Percentiles rank a stretch among this genome's conserved stretches.
Evolutionary conservation across 2,329 filamentous ascomycete species (phyloP).

Genomic region (Colletotrichum paranaense): DNA sequence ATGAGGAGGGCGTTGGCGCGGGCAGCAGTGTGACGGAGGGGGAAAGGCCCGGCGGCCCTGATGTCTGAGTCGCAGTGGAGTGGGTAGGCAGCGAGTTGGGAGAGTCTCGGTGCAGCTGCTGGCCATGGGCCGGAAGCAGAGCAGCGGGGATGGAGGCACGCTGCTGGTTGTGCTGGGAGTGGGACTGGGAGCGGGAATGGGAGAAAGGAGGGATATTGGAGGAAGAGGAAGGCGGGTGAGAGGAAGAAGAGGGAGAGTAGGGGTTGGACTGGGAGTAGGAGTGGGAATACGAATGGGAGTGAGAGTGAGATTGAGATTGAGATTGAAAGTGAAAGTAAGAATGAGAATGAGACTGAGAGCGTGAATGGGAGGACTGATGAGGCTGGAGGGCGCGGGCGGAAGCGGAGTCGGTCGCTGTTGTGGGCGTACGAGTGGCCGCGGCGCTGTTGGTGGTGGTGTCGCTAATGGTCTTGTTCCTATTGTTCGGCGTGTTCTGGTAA

Average conservation of each 20-base stretch:
- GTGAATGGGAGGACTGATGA: conserved; percentile 3
- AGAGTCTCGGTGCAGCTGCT: conserved; percentile 26
- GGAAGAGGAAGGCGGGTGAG: background rate
- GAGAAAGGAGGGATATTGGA: background rate
- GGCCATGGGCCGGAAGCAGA: conserved; percentile 34
- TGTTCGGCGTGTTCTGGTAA: background rate
- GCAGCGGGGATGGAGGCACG: conserved; percentile 30
- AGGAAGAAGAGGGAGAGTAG: background rate
- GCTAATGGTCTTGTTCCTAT: background rate
- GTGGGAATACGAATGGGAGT: background rate
- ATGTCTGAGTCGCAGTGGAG: conserved; percentile 34
- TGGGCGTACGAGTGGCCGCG: background rate
- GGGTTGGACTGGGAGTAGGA: conserved; percentile 1
- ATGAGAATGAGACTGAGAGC: background rate
- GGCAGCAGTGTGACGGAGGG: conserved; percentile 27
- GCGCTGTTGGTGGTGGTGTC: background rate
- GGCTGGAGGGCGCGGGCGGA: conserved; percentile 29
- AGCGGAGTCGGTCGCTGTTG: conserved; percentile 26
- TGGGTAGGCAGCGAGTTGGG: conserved; percentile 21
- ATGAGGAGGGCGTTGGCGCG: background rate
- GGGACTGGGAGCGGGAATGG: conserved; percentile 20
- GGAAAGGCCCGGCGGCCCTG: conserved; percentile 32
- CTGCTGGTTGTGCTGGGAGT: conserved; percentile 17
- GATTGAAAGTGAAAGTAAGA: background rate
- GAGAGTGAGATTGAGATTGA: conserved; percentile 5